Conservation (phyloP, 2,329 filamentous ascomycete genomes). For the Mycogone perniciosa region DNA sequence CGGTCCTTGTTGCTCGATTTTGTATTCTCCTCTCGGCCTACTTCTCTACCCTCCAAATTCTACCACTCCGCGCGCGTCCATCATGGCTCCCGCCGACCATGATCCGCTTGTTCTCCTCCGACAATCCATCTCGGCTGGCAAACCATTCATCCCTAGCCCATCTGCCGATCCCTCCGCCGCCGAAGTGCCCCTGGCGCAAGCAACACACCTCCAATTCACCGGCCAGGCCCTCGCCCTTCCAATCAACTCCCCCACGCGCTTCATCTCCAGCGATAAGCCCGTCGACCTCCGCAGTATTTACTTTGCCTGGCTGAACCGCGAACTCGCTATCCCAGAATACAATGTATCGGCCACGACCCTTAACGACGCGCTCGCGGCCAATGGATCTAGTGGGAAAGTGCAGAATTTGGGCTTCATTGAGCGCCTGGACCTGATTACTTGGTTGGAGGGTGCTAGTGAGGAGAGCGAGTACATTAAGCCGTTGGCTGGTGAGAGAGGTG, state of each 20-base stretch:
- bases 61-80: not conserved
- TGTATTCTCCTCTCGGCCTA: not conserved
- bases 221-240: conserved; percentile 56
- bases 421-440: conserved; percentile 83
- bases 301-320: conserved; percentile 92
- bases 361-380: conserved; percentile 63
- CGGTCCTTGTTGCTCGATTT: too few relatives aligned
- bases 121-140: conserved; percentile 67
- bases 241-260: conserved; percentile 72
- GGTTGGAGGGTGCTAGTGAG: conserved; percentile 83
- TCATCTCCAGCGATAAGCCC: conserved; percentile 67
- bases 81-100: conserved; percentile 39
- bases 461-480: conserved; percentile 92
- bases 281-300: conserved; percentile 91
- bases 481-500: conserved; percentile 53
- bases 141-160: conserved; percentile 66
- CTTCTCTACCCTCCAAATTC: not conserved
- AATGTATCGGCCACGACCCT: conserved; percentile 75
- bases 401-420: conserved; percentile 90
- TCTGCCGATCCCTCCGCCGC: conserved; percentile 57
- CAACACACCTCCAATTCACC: conserved; percentile 73
- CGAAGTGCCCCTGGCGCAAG: conserved; percentile 62
- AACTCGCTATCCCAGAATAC: conserved; percentile 84
- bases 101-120: conserved; percentile 82
- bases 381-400: conserved; percentile 59